Base-by-base conservation (phyloP, 306 rosid species). In the Dalbergia oliveri region DNA sequence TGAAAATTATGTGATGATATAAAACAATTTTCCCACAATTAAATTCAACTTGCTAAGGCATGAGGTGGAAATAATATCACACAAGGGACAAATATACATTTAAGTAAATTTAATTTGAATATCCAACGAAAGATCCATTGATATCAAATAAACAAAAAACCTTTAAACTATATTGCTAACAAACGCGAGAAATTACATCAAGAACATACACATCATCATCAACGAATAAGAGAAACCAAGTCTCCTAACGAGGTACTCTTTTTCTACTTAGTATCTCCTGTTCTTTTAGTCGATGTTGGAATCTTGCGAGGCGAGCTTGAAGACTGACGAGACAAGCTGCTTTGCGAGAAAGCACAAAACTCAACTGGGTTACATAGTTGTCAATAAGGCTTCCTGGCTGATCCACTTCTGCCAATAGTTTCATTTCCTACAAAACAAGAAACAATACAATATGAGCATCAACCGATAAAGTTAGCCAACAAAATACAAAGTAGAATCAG, bases 301-400 rank as follows among this genome's bases (percentile, higher is more conserved):
- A 95, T 87, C 99, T 87, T 63, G 96, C 94, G 4, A 95, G 92
- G 60, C 99, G 98, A 63, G 99, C 90, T 83, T 95, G 99, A 45
- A 95, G 98, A 80, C 96, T 87, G 37, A 91, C 98, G 19, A 95
- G 88, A 78, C 98, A 88, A 13, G 98, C 98, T 31, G 93, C 97
- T 88, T 95, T 95, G 66, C 99, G 98, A 15, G 99, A 93, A 61
- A 95, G 98, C 80, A 93, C 90, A 56, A 88, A 91, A 85, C 89
- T 89, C 90, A 95, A 84, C 85, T 95, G 98, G 35, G 92, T 84
- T 72, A 95, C 96, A 16, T 95, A 95, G 79, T 91, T 90, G 83
- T 95, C 99, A 7, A 95, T 93, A 21, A 75, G 93, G 85, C 98
- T 95, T 34, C 98, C 99, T 15, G 99, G 99, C 84, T 85, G 98